Evolutionary conservation across 306 rosid species (phyloP).

Genomic region (Rubus idaeus): DNA sequence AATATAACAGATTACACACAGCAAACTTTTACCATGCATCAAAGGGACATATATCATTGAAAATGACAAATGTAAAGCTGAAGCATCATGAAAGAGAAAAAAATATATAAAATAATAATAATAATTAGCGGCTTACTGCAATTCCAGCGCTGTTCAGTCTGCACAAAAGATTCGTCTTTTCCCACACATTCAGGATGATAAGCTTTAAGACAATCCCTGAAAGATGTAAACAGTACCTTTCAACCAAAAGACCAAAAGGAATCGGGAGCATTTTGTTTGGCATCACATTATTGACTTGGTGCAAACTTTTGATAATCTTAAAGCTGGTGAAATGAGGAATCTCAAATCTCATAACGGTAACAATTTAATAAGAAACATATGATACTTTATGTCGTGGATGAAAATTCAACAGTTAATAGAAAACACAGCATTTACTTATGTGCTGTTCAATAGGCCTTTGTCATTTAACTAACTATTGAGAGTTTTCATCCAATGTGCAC

Average conservation of each 20-base stretch:
- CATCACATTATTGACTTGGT: no score
- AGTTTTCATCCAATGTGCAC: no score
- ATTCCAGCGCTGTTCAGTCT: conserved; percentile 33
- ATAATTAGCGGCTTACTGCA: conserved; percentile 57
- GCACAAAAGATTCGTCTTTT: conserved; percentile 44
- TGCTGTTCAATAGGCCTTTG: no score
- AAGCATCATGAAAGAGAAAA: not conserved
- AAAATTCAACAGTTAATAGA: no score
- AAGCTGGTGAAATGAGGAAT: no score
- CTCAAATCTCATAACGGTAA: no score
- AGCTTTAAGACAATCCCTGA: conserved; percentile 69
- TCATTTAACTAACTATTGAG: no score
- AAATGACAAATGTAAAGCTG: conserved; percentile 17
- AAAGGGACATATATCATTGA: conserved; percentile 16
- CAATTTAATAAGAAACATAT: no score
- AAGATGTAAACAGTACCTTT: conserved; percentile 5
- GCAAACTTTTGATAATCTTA: no score
- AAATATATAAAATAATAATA: not conserved
- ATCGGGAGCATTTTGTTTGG: no score
- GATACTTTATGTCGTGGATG: no score
- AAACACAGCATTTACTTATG: no score
- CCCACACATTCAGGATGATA: conserved; percentile 59
- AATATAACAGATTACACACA: not conserved
- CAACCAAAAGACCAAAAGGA: not conserved
- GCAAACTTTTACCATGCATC: not conserved